phyloP scores from a whole-genome alignment of 768 basidiomycete genomes.

The Serendipita indica region DNA sequence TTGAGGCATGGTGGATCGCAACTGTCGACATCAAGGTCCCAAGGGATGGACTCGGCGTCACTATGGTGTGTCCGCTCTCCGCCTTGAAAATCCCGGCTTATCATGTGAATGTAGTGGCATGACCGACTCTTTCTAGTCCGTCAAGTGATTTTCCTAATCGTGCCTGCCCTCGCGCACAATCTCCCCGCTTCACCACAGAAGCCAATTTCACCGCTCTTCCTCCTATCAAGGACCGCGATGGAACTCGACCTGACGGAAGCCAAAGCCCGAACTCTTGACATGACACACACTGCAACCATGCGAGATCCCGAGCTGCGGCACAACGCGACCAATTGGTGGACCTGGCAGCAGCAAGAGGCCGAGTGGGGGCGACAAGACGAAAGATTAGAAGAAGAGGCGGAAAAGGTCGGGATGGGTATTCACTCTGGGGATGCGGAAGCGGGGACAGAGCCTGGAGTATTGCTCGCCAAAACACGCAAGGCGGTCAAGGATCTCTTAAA shows the following conservation, averaged over 20 bases:
- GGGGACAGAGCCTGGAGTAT: background rate
- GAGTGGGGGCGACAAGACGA: conserved; percentile 34
- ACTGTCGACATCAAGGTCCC: conserved; percentile 36
- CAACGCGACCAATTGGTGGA: conserved; percentile 43
- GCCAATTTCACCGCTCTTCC: conserved; percentile 21
- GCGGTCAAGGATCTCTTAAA: background rate
- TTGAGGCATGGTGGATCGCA: conserved; percentile 40
- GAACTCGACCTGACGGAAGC: conserved; percentile 27
- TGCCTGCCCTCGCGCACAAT: conserved; percentile 37
- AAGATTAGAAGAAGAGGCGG: conserved; percentile 33
- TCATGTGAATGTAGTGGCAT: conserved; percentile 39
- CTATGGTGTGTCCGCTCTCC: conserved; percentile 25
- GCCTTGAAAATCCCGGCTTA: background rate
- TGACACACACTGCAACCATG: conserved; percentile 41
- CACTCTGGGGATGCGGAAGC: background rate
- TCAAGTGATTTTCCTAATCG: conserved; percentile 40
- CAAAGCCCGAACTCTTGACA: conserved; percentile 40
- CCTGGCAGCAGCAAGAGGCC: conserved; percentile 37
- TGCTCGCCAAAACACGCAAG: background rate
- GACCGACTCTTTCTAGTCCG: conserved; percentile 41
- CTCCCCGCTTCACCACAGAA: conserved; percentile 25
- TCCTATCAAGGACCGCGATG: conserved; percentile 18
- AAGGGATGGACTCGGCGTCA: conserved; percentile 24
- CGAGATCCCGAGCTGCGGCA: conserved; percentile 35
- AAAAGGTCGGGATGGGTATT: conserved; percentile 32